Percentiles rank a stretch among this genome's conserved stretches.
These are phyloP conservation scores for Geranium incanum DNA, from an alignment of 441 rosid genomes.

Conservation along the genomic window DNA sequence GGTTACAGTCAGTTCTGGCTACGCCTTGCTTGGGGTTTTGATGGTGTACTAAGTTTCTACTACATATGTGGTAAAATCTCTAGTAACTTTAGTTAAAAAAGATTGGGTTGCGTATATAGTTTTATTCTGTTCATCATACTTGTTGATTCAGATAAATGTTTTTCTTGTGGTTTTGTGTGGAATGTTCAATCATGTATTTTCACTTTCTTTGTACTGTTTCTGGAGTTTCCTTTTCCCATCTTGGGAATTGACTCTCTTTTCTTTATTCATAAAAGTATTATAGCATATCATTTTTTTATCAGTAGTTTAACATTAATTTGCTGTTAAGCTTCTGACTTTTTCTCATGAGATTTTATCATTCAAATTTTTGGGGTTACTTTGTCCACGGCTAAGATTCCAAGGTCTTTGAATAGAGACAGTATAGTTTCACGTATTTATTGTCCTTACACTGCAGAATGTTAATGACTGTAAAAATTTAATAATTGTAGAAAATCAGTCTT, in stretches of 20 bases:
- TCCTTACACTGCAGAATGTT: too few relatives aligned
- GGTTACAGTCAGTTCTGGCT: constrained; percentile 72
- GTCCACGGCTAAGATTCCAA: too few relatives aligned
- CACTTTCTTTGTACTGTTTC: too few relatives aligned
- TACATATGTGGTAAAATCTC: constrained; percentile 83
- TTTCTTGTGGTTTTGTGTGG: background rate
- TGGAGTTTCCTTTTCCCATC: too few relatives aligned
- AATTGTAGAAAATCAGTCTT: too few relatives aligned
- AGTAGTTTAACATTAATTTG: background rate
- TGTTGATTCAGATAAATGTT: background rate
- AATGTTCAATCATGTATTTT: background rate
- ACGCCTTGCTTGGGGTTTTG: constrained; percentile 89
- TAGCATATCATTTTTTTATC: background rate
- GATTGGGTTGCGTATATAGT: constrained; percentile 9
- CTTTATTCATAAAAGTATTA: too few relatives aligned
- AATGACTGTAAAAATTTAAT: too few relatives aligned
- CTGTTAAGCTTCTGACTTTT: background rate
- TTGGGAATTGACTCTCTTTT: too few relatives aligned
- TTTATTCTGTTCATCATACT: constrained; percentile 13
- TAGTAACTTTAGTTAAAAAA: constrained; percentile 18
- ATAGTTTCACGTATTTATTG: too few relatives aligned
- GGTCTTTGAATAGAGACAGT: too few relatives aligned
- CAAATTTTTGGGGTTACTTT: too few relatives aligned
- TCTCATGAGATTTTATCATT: too few relatives aligned
- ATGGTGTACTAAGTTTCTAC: constrained; percentile 76